phyloP scores from a whole-genome alignment of 2,329 filamentous ascomycete genomes.

The Rhynchosporium graminicola region DNA sequence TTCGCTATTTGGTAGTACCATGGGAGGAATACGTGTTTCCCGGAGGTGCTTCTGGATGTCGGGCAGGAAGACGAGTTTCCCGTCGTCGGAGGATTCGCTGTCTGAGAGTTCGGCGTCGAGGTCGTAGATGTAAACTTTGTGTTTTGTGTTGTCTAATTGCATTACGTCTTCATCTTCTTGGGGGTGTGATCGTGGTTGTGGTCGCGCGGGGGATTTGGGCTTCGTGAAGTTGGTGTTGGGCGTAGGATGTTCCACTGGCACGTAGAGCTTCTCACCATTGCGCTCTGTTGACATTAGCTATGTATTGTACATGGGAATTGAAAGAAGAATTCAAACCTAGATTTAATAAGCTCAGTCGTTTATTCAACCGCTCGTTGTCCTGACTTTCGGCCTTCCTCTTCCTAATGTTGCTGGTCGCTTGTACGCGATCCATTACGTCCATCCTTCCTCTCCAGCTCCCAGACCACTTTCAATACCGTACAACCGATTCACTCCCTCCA shows the following conservation, averaged over 20 bases:
- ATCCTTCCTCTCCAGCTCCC: constrained; percentile 20
- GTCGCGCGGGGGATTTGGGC: constrained; percentile 24
- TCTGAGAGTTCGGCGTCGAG: constrained; percentile 84
- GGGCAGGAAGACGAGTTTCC: constrained; percentile 74
- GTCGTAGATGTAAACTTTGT: constrained; percentile 89
- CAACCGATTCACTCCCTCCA: constrained; percentile 14
- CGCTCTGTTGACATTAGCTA: constrained; percentile 50
- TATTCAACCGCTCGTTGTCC: constrained; percentile 75
- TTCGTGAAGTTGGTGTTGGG: constrained; percentile 27
- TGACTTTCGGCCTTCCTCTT: constrained; percentile 64
- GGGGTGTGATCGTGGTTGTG: constrained; percentile 5
- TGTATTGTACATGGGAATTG: constrained; percentile 7
- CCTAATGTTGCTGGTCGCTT: constrained; percentile 37
- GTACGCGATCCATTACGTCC: constrained; percentile 39
- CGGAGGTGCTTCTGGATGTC: constrained; percentile 82
- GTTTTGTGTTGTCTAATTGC: constrained; percentile 80
- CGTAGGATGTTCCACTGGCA: constrained; percentile 58
- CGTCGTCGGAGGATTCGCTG: constrained; percentile 57
- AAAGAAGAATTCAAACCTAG: constrained; percentile 59
- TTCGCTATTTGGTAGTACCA: constrained; percentile 61
- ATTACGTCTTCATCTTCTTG: constrained; percentile 60
- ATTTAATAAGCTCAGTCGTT: constrained; percentile 79
- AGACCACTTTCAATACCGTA: constrained; percentile 15
- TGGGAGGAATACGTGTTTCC: constrained; percentile 62
- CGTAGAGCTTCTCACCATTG: constrained; percentile 64